Evolutionary conservation across 1,284 basidiomycete species (phyloP).

Genomic region (Inonotus hispidus): DNA sequence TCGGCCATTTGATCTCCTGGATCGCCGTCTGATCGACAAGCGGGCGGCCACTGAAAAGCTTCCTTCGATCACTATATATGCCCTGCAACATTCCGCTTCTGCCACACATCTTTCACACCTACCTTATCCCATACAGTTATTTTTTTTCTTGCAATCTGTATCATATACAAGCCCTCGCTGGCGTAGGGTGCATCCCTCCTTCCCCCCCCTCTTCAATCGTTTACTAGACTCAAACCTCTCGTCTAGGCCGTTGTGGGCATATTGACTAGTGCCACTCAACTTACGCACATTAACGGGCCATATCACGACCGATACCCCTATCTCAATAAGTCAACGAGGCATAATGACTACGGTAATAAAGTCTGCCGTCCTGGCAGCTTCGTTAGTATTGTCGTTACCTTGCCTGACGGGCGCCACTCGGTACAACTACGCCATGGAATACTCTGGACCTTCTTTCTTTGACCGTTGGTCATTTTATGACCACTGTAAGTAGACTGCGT

Average conservation of each 20-base stretch:
- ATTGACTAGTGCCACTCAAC: not conserved
- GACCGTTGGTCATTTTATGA: slow-evolving; percentile 51
- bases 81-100: slow-evolving; percentile 2
- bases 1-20: not conserved
- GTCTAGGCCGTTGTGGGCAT: not conserved
- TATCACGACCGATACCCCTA: not conserved
- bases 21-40: not conserved
- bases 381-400: not conserved
- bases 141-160: not conserved
- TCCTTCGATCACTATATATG: not conserved
- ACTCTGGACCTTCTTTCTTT: slow-evolving; percentile 48
- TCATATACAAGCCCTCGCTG: not conserved
- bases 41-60: not conserved
- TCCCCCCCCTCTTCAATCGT: not conserved
- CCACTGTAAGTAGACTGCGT: slow-evolving; percentile 33
- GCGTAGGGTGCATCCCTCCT: not conserved
- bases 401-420: slow-evolving; percentile 4
- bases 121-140: not conserved
- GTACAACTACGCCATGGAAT: slow-evolving; percentile 44
- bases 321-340: not conserved
- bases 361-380: not conserved
- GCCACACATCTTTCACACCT: not conserved
- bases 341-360: slow-evolving; percentile 8
- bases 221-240: not conserved
- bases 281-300: not conserved